Evolutionary conservation across 2,329 filamentous ascomycete genomes (phyloP).

Genomic region (Metarhizium robertsii): DNA sequence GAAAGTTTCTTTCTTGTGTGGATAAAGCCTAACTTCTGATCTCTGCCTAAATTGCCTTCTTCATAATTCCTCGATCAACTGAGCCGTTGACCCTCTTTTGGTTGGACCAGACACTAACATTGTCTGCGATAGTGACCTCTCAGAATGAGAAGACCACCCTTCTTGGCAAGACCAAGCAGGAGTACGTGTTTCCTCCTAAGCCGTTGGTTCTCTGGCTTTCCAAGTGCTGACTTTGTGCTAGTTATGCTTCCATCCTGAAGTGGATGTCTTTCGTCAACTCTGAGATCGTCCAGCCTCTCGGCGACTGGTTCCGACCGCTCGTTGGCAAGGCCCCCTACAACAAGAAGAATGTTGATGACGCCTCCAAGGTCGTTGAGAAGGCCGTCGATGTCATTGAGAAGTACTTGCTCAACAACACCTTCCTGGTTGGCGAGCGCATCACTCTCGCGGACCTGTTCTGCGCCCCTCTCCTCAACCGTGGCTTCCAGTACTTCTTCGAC

Average conservation of each 20-base stretch:
- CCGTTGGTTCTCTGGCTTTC: background rate
- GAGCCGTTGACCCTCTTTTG: background rate
- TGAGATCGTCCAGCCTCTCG: constrained; percentile 68
- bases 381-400: constrained; percentile 67
- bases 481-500: constrained; percentile 92
- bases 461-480: constrained; percentile 68
- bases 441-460: constrained; percentile 92
- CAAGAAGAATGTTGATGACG: constrained; percentile 92
- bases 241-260: constrained; percentile 90
- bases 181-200: constrained; percentile 45
- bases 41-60: constrained; percentile 19
- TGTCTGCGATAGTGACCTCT: constrained; percentile 64
- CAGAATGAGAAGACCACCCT: constrained; percentile 99
- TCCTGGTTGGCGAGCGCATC: constrained; percentile 94
- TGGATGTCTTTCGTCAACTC: constrained; percentile 97
- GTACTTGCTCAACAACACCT: constrained; percentile 88
- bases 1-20: constrained; percentile 66
- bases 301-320: constrained; percentile 79
- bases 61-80: constrained; percentile 11
- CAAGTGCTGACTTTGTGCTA: constrained; percentile 19
- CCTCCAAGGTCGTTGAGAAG: constrained; percentile 58
- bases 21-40: constrained; percentile 85
- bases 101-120: constrained; percentile 19
- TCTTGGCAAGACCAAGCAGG: constrained; percentile 99
- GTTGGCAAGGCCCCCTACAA: constrained; percentile 80